These are phyloP conservation scores for Rhododendron henanense DNA, from an alignment of 148 eudicot genomes.

Conservation along the genomic window DNA sequence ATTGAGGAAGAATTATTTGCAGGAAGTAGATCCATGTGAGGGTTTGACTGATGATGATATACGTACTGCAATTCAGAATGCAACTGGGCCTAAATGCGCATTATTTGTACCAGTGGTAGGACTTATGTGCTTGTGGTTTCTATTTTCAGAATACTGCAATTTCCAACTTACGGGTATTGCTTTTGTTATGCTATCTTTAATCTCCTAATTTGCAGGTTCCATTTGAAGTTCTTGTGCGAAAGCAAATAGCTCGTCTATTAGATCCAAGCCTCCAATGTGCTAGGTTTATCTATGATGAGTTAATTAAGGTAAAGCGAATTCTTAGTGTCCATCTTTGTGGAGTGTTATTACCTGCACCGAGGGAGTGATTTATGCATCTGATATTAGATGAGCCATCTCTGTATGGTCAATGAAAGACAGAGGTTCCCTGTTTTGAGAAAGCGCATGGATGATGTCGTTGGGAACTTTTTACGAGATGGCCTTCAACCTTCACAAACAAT, in stretches of 20 bases:
- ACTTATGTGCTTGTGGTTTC: slow-evolving; percentile 16
- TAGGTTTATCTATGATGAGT: slow-evolving; percentile 78
- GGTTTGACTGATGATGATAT: slow-evolving; percentile 93
- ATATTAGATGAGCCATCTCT: slow-evolving; percentile 77
- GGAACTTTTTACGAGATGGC: slow-evolving; percentile 68
- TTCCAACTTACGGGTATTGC: not conserved
- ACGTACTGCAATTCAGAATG: slow-evolving; percentile 94
- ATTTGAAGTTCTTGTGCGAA: slow-evolving; percentile 64
- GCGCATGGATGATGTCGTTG: slow-evolving; percentile 83
- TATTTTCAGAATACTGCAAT: not conserved
- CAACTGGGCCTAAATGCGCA: slow-evolving; percentile 92
- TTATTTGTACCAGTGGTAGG: slow-evolving; percentile 88
- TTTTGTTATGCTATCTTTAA: not conserved
- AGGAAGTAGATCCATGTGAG: slow-evolving; percentile 99
- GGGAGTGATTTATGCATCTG: slow-evolving; percentile 14
- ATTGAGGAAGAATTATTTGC: slow-evolving; percentile 10
- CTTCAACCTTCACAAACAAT: slow-evolving; percentile 76
- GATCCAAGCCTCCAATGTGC: slow-evolving; percentile 98
- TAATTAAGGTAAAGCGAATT: slow-evolving; percentile 56
- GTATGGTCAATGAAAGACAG: slow-evolving; percentile 73
- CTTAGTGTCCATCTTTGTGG: not conserved
- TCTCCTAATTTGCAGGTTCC: slow-evolving; percentile 37
- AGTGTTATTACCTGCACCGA: not conserved
- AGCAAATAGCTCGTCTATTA: slow-evolving; percentile 83
- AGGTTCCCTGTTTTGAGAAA: slow-evolving; percentile 82